Base-by-base conservation (phyloP, 2,329 filamentous ascomycete species). In the Xylaria sp. region DNA sequence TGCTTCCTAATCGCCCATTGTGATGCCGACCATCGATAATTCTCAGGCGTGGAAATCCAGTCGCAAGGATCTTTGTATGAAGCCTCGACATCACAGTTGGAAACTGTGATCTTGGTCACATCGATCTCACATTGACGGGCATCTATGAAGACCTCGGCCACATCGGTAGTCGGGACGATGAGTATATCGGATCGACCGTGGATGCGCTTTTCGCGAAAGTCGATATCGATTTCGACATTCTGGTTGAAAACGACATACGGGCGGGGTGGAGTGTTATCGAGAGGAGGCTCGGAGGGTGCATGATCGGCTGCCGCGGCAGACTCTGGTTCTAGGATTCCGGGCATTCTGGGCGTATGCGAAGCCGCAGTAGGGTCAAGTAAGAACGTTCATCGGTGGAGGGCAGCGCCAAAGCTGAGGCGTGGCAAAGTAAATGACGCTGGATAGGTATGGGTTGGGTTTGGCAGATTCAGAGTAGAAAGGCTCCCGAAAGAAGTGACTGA, bases 151-250 rank as follows among this genome's bases (percentile, higher is more conserved):
- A 89, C 76, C 48, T 81, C 78, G 43, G 81, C 76, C 39, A 87
- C 78, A 48, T 84, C 83, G 54, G 84, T 74, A 39, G 79, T 54
- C 53, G 82, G 78, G 62, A 89, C 87, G 49, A 97, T 85, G 24
- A 87, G 89, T 63, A 99, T 89, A 63, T 92, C 88, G 7, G 90
- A 91, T 59, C 84, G 88, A 46, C 94, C 94, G 57, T 83, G 86
- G 66, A 97, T 76, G 66, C 80, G 83, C 72, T 87, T 88, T 49
- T 83, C 84, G 60, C 83, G 81, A 70, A 99, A 95, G 74, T 96
- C 90, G 69, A 99, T 80, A 66, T 97, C 92, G 56, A 99, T 79
- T 65, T 92, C 88, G 45, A 99, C 87, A 70, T 90, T 90, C 74
- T 97, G 93, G 74, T 92, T 88, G 50, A 91, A 81, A 53, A 97